Evolutionary conservation across 441 rosid genomes (phyloP), one percentile per base, ranked within the genome.

Genomic region (Theobroma grandiflorum): DNA sequence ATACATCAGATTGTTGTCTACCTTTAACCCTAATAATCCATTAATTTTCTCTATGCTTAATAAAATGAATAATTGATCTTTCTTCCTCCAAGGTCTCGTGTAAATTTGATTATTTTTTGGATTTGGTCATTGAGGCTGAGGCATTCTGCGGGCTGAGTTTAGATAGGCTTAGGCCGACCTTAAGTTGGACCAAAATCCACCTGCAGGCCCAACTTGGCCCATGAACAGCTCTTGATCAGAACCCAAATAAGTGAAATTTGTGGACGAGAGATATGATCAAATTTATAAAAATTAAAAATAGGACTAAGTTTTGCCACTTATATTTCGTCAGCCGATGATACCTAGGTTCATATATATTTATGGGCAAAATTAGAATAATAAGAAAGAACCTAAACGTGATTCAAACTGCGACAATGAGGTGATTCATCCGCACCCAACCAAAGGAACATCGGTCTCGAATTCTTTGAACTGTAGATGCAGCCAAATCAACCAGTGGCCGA

Each of bases 361-460:
- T 52, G 18, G 15, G 72, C 16, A 22, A 12, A 66, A 68, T 2
- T 26, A 26, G 31, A 26, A 26, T 26, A 3, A 12, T 18, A 14
- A 43, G 20, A 22, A 58, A 15, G 15, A 42, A 40, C 15, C 45
- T 35, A 18, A 3, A 14, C 3, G 33, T 14, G 61, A 69, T 18
- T 90, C 82, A 90, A 40, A 90, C 75, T 1, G 86, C 49, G 37
- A 90, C 67, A 63, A 76, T 45, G 20, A 95, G 87, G 76, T 91
- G 90, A 47, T 84, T 86, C 81, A 95, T 82, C 80, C 82, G 92
- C 14, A 97, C 76, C 99, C 99, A 94, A 35, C 98, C 98, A 76
- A 89, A 95, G n/a, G 93, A 96, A 81, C 97, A 90, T 18, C 94
- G 91, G 65, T 97, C 95, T 75, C 98, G 84, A 0, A 84, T 81